phyloP scores from a whole-genome alignment of 2,329 filamentous ascomycete species.

The Trichophyton benhamiae region DNA sequence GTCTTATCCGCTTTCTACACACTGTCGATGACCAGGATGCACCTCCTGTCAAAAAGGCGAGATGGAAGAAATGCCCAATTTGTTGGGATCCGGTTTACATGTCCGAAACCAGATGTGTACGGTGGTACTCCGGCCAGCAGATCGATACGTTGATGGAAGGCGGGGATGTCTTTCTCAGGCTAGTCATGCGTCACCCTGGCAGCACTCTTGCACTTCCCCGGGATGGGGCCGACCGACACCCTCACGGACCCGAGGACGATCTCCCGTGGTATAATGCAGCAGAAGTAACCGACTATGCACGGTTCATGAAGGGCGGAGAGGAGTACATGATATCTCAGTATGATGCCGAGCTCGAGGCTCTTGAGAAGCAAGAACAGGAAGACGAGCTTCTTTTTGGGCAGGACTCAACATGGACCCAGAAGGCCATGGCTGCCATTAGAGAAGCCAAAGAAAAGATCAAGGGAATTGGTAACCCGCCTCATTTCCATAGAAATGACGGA shows the following conservation, averaged over 20 bases:
- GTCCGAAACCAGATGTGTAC: slow-evolving; percentile 77
- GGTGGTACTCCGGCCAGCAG: slow-evolving; percentile 86
- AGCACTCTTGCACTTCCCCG: slow-evolving; percentile 80
- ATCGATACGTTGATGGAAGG: slow-evolving; percentile 62
- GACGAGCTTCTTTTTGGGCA: slow-evolving; percentile 88
- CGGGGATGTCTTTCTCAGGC: slow-evolving; percentile 74
- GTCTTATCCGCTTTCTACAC: slow-evolving; percentile 91
- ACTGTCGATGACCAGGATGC: slow-evolving; percentile 58
- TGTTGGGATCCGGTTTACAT: slow-evolving; percentile 90
- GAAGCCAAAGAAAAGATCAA: slow-evolving; percentile 63
- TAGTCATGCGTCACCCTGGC: slow-evolving; percentile 67
- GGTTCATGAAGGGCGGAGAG: slow-evolving; percentile 86
- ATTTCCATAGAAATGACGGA: slow-evolving; percentile 38
- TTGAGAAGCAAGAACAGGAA: slow-evolving; percentile 67
- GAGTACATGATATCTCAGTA: slow-evolving; percentile 77
- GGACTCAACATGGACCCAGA: slow-evolving; percentile 50
- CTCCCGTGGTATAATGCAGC: slow-evolving; percentile 92
- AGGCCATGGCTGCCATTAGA: slow-evolving; percentile 55
- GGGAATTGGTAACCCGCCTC: slow-evolving; percentile 54
- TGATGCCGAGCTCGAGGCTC: slow-evolving; percentile 61
- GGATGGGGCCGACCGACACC: slow-evolving; percentile 43
- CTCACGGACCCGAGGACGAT: slow-evolving; percentile 54
- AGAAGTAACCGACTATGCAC: slow-evolving; percentile 86
- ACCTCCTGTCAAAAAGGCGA: slow-evolving; percentile 52
- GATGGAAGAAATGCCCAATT: slow-evolving; percentile 92